Evolutionary conservation across 202 grass and related monocot species (phyloP), one percentile per base, ranked within the genome.

Genomic region (Saccharum hybrid): DNA sequence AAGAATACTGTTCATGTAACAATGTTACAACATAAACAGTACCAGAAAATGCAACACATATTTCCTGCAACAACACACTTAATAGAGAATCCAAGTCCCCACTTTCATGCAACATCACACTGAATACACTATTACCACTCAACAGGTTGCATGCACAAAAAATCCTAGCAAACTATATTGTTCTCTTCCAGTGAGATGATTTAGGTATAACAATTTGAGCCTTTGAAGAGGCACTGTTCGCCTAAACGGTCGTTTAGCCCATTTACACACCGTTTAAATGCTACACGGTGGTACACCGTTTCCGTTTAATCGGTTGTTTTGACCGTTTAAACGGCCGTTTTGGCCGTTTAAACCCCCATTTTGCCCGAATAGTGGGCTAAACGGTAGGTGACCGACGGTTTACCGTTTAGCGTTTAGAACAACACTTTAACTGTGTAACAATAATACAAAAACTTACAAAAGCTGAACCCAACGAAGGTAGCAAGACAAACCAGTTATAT

Each of bases 181-280:
- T 60, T 40, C 23, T 71, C 11, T 66, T 68, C 10, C 66, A 74
- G 68, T 38, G 19, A 81, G 18, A 85, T 48, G 31, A 18, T 14
- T 26, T 26, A 40, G n/a, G 34, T 34, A 34, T 34, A 34, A 3
- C 2, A 34, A 34, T 34, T 34, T 34, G 33, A 4, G 33, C 33
- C 33, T 34, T 34, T 34, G 33, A 34, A 34, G 33, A 34, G 33
- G 4, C 3, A 26, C 26, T 26, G 26, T 26, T 26, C 26, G 1
- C 26, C 26, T 26, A 26, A 26, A 26, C 26, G 26, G 26, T 26
- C 26, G 26, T 26, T 26, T 26, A 26, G 26, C 26, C 26, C 26
- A 1, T 26, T 26, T 26, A 26, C 26, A 26, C 26, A 26, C 26
- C 26, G 26, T 26, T 26, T 26, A 26, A 26, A 26, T 26, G 26